A percentile compares a stretch with the other conserved stretches of the same genome.
phyloP scores from a whole-genome alignment of 345 rosid species.

The Populus ilicifolia region DNA sequence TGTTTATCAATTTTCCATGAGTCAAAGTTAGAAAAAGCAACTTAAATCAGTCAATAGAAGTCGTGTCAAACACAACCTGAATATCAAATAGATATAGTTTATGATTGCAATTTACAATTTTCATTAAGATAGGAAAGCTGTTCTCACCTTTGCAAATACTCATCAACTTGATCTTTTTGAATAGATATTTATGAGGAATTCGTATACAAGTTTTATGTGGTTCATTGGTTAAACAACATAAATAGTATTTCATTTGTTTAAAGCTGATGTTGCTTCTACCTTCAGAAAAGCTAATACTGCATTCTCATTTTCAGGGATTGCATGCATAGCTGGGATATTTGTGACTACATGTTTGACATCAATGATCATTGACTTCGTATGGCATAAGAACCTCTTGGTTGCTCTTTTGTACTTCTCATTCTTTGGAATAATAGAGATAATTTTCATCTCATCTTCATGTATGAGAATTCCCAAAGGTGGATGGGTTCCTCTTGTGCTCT shows the following conservation, averaged over 20 bases:
- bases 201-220: no score
- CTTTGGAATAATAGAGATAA: slow-evolving; percentile 67
- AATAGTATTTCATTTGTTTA: not conserved
- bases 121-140: no score
- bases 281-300: not conserved
- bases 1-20: no score
- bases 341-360: slow-evolving; percentile 71
- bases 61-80: no score
- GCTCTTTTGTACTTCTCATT: slow-evolving; percentile 49
- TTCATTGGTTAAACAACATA: not conserved
- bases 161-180: no score
- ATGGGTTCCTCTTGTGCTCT: slow-evolving; percentile 72
- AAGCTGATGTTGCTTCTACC: slow-evolving; percentile 6
- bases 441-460: slow-evolving; percentile 57
- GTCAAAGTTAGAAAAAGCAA: no score
- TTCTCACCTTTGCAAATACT: no score
- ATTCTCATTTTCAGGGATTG: slow-evolving; percentile 55
- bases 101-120: no score
- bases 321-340: slow-evolving; percentile 57
- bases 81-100: no score
- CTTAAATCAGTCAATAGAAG: no score
- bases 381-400: slow-evolving; percentile 47
- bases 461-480: slow-evolving; percentile 69
- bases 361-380: slow-evolving; percentile 67
- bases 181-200: no score